Percentiles rank a stretch among this genome's conserved stretches.
Conservation (phyloP, 164 flowering plant genomes). For the Stephania japonica region DNA sequence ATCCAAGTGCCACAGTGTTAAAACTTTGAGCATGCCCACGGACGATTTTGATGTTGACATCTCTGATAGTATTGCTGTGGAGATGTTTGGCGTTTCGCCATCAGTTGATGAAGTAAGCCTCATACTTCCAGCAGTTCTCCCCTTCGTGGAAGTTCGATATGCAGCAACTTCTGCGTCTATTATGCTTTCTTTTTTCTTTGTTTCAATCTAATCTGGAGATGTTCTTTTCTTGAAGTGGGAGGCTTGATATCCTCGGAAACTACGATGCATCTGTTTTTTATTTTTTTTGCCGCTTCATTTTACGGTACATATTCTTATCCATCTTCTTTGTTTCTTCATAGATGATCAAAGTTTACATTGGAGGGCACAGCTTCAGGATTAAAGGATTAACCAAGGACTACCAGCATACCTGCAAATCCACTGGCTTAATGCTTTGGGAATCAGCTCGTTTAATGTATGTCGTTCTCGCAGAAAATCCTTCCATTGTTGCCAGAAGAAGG, state of each 20-base stretch:
- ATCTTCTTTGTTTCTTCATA: constrained; percentile 15
- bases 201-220: not conserved
- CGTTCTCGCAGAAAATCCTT: constrained; percentile 63
- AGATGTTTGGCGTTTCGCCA: constrained; percentile 69
- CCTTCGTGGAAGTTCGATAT: not conserved
- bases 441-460: constrained; percentile 86
- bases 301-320: not conserved
- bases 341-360: constrained; percentile 46
- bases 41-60: constrained; percentile 51
- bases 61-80: constrained; percentile 67
- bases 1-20: constrained; percentile 16
- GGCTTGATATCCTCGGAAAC: not conserved
- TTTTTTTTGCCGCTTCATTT: not conserved
- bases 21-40: constrained; percentile 11
- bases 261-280: not conserved
- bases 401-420: constrained; percentile 96
- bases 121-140: not conserved
- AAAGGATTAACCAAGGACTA: constrained; percentile 59
- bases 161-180: not conserved
- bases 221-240: not conserved
- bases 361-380: constrained; percentile 46
- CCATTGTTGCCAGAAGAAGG: constrained; percentile 57
- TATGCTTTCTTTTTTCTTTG: not conserved
- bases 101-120: constrained; percentile 53
- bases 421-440: constrained; percentile 97